Conservation (phyloP, 2,329 filamentous ascomycete genomes). For the Setomelanomma holmii region DNA sequence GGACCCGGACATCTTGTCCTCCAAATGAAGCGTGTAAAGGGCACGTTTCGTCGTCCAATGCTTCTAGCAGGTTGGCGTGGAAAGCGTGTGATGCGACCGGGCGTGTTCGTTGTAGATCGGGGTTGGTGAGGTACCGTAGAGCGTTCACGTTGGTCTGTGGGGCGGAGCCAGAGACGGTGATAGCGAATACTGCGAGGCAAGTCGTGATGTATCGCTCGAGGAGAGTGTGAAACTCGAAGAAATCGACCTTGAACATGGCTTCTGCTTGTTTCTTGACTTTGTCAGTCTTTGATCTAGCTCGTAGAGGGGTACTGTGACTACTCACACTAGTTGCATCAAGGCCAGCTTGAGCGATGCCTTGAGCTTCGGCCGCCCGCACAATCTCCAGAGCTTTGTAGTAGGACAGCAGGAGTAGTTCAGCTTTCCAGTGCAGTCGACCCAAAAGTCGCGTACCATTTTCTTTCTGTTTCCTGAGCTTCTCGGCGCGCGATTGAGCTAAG, state of each 20-base stretch:
- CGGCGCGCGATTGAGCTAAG: conserved; percentile 29
- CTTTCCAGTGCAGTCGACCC: conserved; percentile 44
- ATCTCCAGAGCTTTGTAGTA: conserved; percentile 40
- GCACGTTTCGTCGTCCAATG: conserved; percentile 64
- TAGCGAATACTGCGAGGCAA: conserved; percentile 68
- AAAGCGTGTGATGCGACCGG: conserved; percentile 60
- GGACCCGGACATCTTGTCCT: conserved; percentile 60
- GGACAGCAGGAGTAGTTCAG: conserved; percentile 39
- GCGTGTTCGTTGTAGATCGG: conserved; percentile 26
- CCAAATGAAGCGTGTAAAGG: conserved; percentile 66
- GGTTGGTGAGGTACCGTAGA: conserved; percentile 44
- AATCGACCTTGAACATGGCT: conserved; percentile 77
- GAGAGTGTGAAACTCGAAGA: conserved; percentile 77
- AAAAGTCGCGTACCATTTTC: conserved; percentile 35
- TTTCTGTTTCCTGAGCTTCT: conserved; percentile 41
- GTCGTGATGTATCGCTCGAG: conserved; percentile 75
- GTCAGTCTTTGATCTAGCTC: conserved; percentile 7
- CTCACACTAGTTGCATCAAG: conserved; percentile 29
- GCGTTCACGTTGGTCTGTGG: conserved; percentile 32
- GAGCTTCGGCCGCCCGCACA: conserved; percentile 18
- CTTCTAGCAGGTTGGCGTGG: conserved; percentile 72
- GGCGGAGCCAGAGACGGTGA: conserved; percentile 53
- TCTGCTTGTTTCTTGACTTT: conserved; percentile 39
- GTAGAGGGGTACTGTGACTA: neutral
- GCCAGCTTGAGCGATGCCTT: conserved; percentile 19